These are phyloP conservation scores for Hippophae gyantsensis DNA, from an alignment of 306 rosid species.

Conservation along the genomic window DNA sequence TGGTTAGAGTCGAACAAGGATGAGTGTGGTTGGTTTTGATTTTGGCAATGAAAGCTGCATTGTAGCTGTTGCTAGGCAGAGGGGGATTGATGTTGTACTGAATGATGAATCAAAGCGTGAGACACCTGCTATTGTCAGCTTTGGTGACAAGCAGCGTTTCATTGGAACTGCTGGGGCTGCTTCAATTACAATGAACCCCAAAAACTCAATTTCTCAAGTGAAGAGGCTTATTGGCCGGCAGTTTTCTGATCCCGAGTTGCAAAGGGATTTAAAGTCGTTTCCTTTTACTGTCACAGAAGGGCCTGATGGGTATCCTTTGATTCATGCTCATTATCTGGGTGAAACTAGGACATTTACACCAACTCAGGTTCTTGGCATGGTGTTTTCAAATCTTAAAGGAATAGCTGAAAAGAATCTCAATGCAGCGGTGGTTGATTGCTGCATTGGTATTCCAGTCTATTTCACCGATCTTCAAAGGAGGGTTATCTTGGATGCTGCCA, in stretches of 20 bases:
- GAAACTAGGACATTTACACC: conserved; percentile 62
- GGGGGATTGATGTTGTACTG: conserved; percentile 91
- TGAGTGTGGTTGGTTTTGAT: conserved; percentile 99
- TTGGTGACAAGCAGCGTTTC: conserved; percentile 92
- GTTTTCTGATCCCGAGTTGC: conserved; percentile 74
- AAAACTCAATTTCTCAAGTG: conserved; percentile 74
- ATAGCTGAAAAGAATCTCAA: conserved; percentile 77
- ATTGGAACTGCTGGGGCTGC: conserved; percentile 96
- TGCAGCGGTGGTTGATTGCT: conserved; percentile 82
- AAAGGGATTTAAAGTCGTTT: conserved; percentile 58
- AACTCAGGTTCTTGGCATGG: conserved; percentile 76
- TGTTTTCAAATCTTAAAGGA: conserved; percentile 62
- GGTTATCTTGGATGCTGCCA: conserved; percentile 81
- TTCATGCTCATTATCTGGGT: conserved; percentile 65
- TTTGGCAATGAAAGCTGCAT: conserved; percentile 93
- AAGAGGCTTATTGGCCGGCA: conserved; percentile 66
- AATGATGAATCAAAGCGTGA: conserved; percentile 96
- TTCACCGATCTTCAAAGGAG: conserved; percentile 93
- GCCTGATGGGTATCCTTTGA: conserved; percentile 78
- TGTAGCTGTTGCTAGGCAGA: conserved; percentile 92
- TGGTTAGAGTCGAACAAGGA: conserved; percentile 24
- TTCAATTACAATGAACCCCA: conserved; percentile 88
- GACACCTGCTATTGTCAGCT: conserved; percentile 85
- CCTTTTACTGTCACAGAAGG: conserved; percentile 73
- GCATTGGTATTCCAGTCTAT: conserved; percentile 88